These are phyloP conservation scores for Candida sp. DNA, from an alignment of 1,139 yeast genomes.

Conservation along the genomic window DNA sequence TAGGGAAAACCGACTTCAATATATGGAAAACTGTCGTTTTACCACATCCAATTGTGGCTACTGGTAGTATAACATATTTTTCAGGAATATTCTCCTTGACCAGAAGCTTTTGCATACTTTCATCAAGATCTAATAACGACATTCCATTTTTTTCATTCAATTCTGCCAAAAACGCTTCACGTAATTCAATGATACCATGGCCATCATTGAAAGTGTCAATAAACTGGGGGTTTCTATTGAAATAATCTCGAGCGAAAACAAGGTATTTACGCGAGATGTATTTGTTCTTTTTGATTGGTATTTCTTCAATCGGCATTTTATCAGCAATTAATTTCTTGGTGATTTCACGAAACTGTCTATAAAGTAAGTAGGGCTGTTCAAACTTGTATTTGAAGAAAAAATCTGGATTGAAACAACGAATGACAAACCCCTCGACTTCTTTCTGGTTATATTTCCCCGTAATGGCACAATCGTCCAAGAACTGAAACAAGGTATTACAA, in stretches of 20 bases:
- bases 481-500: conserved; percentile 40
- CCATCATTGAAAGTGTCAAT: conserved; percentile 49
- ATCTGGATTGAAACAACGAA: conserved; percentile 49
- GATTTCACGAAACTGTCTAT: conserved; percentile 86
- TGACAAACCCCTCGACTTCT: conserved; percentile 93
- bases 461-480: conserved; percentile 54
- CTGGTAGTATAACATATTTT: conserved; percentile 70
- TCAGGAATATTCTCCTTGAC: not conserved
- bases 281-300: conserved; percentile 46
- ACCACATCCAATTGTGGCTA: conserved; percentile 94
- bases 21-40: conserved; percentile 82
- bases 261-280: conserved; percentile 65
- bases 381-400: conserved; percentile 92
- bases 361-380: conserved; percentile 91
- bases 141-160: conserved; percentile 30
- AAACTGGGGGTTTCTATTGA: conserved; percentile 43
- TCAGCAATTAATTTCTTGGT: conserved; percentile 58
- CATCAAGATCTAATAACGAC: conserved; percentile 23
- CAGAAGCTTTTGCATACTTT: conserved; percentile 9
- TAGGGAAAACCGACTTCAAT: conserved; percentile 50
- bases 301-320: conserved; percentile 34
- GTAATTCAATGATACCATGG: conserved; percentile 70
- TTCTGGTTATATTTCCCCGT: conserved; percentile 69
- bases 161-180: conserved; percentile 59
- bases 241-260: conserved; percentile 56